These are phyloP conservation scores for Ganoderma leucocontextum DNA, from an alignment of 1,284 basidiomycete genomes.

Conservation along the genomic window DNA sequence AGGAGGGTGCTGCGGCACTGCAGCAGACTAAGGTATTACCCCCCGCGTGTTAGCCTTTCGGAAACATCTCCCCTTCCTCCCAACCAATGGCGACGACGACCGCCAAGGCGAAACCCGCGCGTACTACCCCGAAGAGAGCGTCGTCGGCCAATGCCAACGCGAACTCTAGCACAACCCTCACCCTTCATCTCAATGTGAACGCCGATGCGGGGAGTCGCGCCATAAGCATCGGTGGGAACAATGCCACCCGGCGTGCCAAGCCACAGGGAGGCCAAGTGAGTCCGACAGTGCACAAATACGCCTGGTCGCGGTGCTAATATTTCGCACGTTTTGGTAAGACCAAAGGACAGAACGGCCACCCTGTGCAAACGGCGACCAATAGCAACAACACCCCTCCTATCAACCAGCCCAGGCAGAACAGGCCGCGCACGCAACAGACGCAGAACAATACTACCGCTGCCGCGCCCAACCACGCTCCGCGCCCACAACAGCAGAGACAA, in stretches of 20 bases:
- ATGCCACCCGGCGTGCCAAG: not conserved
- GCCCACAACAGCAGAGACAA: constrained; percentile 5
- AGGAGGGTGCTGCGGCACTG: constrained; percentile 2
- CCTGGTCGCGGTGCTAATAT: not conserved
- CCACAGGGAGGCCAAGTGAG: constrained; percentile 8
- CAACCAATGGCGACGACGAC: constrained; percentile 5
- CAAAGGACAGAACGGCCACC: not conserved
- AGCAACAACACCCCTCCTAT: not conserved
- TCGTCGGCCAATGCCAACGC: not conserved
- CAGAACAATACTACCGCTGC: not conserved
- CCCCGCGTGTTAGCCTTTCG: not conserved
- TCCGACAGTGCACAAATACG: not conserved
- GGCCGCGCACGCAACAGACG: not conserved
- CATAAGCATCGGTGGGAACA: not conserved
- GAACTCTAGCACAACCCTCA: constrained; percentile 6
- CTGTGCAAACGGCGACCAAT: not conserved
- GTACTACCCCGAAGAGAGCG: not conserved
- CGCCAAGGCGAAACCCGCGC: not conserved
- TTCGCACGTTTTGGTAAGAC: not conserved
- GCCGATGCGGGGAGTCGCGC: not conserved
- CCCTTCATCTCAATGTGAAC: constrained; percentile 11
- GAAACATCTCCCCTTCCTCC: not conserved
- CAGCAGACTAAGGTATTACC: not conserved
- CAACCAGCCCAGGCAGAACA: not conserved
- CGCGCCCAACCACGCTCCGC: not conserved